phyloP scores from a whole-genome alignment of 805 yeast species.

The Yamadazyma ubonensis region DNA sequence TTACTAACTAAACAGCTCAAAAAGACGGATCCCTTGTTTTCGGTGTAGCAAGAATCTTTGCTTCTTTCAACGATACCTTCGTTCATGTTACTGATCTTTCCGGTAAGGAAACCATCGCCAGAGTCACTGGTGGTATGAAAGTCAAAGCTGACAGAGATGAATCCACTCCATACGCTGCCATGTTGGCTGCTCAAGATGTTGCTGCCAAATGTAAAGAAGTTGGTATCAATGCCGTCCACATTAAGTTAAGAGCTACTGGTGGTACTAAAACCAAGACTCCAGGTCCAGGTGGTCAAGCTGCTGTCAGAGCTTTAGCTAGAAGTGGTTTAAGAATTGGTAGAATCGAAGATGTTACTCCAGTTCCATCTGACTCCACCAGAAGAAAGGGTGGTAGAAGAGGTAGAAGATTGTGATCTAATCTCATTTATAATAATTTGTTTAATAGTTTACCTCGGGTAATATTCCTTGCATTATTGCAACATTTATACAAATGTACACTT shows the following conservation, averaged over 20 bases:
- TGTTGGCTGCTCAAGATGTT: constrained; percentile 99
- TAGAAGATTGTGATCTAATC: constrained; percentile 82
- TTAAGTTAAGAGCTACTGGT: constrained; percentile 99
- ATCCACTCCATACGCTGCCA: constrained; percentile 99
- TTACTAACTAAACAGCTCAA: constrained; percentile 16
- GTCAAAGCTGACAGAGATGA: constrained; percentile 99
- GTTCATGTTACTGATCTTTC: constrained; percentile 99
- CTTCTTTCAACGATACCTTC: constrained; percentile 99
- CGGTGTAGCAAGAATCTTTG: constrained; percentile 99
- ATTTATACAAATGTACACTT: constrained; percentile 18
- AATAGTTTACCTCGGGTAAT: constrained; percentile 9
- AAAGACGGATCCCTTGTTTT: constrained; percentile 95
- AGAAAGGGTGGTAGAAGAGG: constrained; percentile 99
- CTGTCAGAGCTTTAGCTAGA: constrained; percentile 99
- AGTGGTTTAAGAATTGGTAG: constrained; percentile 99
- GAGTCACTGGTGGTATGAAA: constrained; percentile 99
- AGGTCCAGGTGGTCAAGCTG: constrained; percentile 99
- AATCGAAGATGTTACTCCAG: constrained; percentile 99
- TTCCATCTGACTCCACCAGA: constrained; percentile 99
- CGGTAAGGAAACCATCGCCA: constrained; percentile 99
- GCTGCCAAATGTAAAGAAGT: constrained; percentile 99
- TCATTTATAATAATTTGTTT: constrained; percentile 8
- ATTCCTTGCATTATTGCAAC: constrained; percentile 14
- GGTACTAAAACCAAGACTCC: constrained; percentile 99
- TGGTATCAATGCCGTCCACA: constrained; percentile 99